Percentiles rank a stretch among this genome's conserved stretches.
These are phyloP conservation scores for Penicillium sp. DNA, from an alignment of 2,329 filamentous ascomycete species.

Conservation along the genomic window DNA sequence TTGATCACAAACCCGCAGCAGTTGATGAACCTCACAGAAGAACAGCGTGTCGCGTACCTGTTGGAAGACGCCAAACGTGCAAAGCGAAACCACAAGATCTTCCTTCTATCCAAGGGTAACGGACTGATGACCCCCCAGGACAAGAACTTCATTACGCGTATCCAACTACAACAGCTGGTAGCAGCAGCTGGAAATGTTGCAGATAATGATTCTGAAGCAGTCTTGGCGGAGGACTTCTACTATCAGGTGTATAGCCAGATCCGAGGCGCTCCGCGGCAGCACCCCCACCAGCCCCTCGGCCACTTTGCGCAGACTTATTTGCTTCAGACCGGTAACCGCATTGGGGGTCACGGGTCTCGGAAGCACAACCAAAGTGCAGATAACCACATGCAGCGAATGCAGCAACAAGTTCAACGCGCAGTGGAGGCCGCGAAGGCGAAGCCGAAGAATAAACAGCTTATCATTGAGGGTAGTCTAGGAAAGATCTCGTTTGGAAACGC, in stretches of 20 bases:
- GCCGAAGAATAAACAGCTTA: conserved; percentile 95
- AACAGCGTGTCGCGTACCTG: conserved; percentile 81
- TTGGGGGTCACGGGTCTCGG: conserved; percentile 67
- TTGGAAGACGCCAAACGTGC: conserved; percentile 92
- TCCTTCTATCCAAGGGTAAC: conserved; percentile 89
- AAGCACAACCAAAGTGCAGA: conserved; percentile 83
- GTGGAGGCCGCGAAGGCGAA: conserved; percentile 97
- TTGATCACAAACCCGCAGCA: conserved; percentile 73
- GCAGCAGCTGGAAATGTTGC: conserved; percentile 86
- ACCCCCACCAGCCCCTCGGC: conserved; percentile 89
- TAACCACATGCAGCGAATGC: conserved; percentile 98
- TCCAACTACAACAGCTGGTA: conserved; percentile 94
- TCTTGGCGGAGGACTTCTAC: conserved; percentile 92
- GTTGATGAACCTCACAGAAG: conserved; percentile 76
- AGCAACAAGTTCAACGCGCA: conserved; percentile 96
- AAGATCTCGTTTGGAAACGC: conserved; percentile 99
- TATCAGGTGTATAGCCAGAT: conserved; percentile 98
- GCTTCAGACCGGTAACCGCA: conserved; percentile 88
- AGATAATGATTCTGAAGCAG: conserved; percentile 78
- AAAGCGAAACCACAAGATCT: conserved; percentile 98
- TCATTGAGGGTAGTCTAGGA: conserved; percentile 92
- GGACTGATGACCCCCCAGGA: conserved; percentile 98
- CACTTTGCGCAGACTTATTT: conserved; percentile 98
- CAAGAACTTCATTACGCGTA: conserved; percentile 98
- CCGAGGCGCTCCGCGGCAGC: conserved; percentile 83